phyloP scores from a whole-genome alignment of 2,329 filamentous ascomycete species.

The Fusarium papillatum region DNA sequence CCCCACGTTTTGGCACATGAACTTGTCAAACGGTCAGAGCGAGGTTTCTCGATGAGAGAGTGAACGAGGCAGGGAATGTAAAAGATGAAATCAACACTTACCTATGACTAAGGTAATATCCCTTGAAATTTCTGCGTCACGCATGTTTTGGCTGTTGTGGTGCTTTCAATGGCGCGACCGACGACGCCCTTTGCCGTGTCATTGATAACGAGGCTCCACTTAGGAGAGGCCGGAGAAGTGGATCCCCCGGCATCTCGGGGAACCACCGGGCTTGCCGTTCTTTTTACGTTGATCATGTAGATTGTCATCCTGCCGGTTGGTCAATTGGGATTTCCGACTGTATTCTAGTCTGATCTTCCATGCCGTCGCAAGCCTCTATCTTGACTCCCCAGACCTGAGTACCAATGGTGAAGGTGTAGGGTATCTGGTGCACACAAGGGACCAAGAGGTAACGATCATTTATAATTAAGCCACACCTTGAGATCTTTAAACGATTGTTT shows the following conservation, averaged over 20 bases:
- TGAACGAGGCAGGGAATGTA: neutral
- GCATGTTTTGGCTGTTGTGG: neutral
- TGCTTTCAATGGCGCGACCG: neutral
- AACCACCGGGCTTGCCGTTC: neutral
- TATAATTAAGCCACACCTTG: neutral
- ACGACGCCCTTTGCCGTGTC: neutral
- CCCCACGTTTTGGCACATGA: constrained; percentile 13
- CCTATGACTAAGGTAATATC: neutral
- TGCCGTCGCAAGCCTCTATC: neutral
- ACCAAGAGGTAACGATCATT: neutral
- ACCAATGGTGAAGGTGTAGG: neutral
- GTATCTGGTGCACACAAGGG: neutral
- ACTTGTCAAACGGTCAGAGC: neutral
- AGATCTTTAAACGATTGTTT: neutral
- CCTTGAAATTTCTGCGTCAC: neutral
- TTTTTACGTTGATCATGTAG: neutral
- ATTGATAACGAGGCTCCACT: neutral
- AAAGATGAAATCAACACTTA: neutral
- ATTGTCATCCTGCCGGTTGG: neutral
- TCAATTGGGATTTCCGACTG: neutral
- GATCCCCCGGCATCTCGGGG: neutral
- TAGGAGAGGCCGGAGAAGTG: neutral
- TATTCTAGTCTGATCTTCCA: neutral
- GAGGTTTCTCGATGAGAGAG: neutral
- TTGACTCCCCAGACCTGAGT: neutral